These are phyloP conservation scores for Halocafeteria seosinensis DNA, from an alignment of 108 stramenopile species.

Conservation along the genomic window DNA sequence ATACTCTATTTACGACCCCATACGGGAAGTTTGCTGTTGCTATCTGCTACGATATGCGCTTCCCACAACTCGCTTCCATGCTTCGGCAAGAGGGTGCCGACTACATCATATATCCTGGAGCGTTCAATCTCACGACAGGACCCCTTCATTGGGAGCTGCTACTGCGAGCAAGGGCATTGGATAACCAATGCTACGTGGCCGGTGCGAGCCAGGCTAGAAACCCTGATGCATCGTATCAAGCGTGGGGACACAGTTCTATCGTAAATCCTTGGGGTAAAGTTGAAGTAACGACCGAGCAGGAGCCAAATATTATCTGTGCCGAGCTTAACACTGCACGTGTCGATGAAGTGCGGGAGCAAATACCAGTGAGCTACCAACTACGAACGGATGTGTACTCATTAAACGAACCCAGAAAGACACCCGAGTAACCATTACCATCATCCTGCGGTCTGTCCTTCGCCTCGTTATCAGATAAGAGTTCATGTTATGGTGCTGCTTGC, in stretches of 20 bases:
- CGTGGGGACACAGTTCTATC: slow-evolving; percentile 93
- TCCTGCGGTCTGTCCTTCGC: too few species aligned
- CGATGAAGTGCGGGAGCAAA: slow-evolving; percentile 48
- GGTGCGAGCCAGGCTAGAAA: slow-evolving; percentile 79
- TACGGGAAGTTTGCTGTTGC: slow-evolving; percentile 78
- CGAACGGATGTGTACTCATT: slow-evolving; percentile 42
- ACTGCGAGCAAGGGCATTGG: slow-evolving; percentile 82
- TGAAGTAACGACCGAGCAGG: slow-evolving; percentile 64
- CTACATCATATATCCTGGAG: slow-evolving; percentile 75
- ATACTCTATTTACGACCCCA: slow-evolving; percentile 53
- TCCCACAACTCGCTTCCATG: slow-evolving; percentile 82
- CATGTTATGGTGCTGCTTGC: too few species aligned
- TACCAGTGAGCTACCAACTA: slow-evolving; percentile 31
- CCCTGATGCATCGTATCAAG: slow-evolving; percentile 69
- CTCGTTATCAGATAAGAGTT: too few species aligned
- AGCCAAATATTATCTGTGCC: slow-evolving; percentile 55
- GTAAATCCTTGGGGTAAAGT: slow-evolving; percentile 91
- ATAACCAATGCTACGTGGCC: slow-evolving; percentile 83
- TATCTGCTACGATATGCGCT: slow-evolving; percentile 99
- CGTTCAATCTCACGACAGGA: slow-evolving; percentile 94
- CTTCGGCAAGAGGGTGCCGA: slow-evolving; percentile 54
- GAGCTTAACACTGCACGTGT: slow-evolving; percentile 67
- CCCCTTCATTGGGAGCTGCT: slow-evolving; percentile 96
- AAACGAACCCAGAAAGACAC: too few species aligned
- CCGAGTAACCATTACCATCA: too few species aligned